Conservation (phyloP, 176 grass and related monocot genomes). For the Oryza coarctata region DNA sequence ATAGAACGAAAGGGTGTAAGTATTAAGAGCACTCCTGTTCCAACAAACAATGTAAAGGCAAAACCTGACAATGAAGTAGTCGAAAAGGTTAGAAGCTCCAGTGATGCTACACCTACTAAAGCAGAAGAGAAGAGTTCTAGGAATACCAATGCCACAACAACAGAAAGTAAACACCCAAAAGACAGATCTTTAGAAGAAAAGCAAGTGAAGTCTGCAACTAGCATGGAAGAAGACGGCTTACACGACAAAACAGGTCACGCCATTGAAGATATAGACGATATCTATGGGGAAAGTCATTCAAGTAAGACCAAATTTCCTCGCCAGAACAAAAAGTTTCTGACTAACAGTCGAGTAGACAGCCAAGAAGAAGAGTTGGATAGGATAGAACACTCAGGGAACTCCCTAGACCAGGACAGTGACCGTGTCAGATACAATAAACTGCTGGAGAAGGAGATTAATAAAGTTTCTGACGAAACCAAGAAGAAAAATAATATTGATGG, state of each 20-base stretch:
- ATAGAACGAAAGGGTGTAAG: background rate
- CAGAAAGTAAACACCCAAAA: conserved; percentile 21
- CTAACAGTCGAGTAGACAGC: conserved; percentile 4
- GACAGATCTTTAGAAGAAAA: conserved; percentile 51
- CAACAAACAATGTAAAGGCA: conserved; percentile 24
- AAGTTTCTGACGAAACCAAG: conserved; percentile 33
- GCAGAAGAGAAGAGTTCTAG: conserved; percentile 33
- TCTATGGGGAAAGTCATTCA: conserved; percentile 41
- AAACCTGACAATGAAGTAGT: background rate
- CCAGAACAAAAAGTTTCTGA: conserved; percentile 24
- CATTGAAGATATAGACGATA: conserved; percentile 38
- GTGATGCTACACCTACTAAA: background rate
- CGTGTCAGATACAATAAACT: conserved; percentile 36
- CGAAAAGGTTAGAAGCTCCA: conserved; percentile 28
- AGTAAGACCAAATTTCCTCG: conserved; percentile 37
- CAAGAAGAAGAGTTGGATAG: conserved; percentile 3
- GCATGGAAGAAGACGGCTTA: conserved; percentile 32
- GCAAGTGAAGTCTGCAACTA: conserved; percentile 35
- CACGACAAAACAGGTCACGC: conserved; percentile 21
- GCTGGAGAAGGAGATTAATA: conserved; percentile 33
- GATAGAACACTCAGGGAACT: conserved; percentile 31
- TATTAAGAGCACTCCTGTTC: conserved; percentile 26
- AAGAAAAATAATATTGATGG: conserved; percentile 14
- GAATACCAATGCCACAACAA: conserved; percentile 32
- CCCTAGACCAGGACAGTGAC: conserved; percentile 42